Conservation (phyloP, 1,139 yeast genomes). For the Blastobotrys raffinosifermentans region DNA sequence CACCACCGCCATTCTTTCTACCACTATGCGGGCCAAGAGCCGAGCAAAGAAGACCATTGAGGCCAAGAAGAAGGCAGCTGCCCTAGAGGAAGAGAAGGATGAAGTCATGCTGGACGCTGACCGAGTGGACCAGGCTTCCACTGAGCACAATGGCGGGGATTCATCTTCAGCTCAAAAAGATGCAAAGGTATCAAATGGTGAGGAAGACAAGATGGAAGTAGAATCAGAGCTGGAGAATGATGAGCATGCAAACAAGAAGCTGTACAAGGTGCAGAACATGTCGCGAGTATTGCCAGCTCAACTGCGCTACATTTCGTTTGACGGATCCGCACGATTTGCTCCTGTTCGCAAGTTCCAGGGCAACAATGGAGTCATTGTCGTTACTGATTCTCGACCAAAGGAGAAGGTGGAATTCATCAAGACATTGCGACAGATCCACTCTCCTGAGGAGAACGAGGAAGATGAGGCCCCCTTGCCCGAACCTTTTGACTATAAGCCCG, state of each 20-base stretch:
- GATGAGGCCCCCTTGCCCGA: constrained; percentile 78
- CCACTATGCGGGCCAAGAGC: constrained; percentile 88
- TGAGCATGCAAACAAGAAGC: constrained; percentile 17
- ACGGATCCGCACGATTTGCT: constrained; percentile 66
- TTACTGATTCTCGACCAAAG: constrained; percentile 63
- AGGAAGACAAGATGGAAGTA: constrained; percentile 16
- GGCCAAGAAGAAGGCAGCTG: constrained; percentile 42
- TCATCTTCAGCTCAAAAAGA: neutral
- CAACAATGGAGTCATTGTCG: constrained; percentile 59
- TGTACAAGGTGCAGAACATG: constrained; percentile 65
- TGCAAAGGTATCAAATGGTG: constrained; percentile 1
- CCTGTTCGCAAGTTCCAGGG: constrained; percentile 83
- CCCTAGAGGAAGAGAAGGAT: constrained; percentile 38
- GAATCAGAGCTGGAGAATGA: constrained; percentile 16
- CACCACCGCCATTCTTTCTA: constrained; percentile 88
- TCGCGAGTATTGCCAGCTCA: constrained; percentile 92
- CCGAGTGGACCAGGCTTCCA: constrained; percentile 22
- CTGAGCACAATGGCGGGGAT: too few relatives aligned
- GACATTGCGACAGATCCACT: constrained; percentile 75
- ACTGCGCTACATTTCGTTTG: constrained; percentile 72
- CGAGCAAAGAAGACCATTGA: constrained; percentile 66
- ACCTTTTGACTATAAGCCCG: constrained; percentile 63
- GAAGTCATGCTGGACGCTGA: constrained; percentile 26
- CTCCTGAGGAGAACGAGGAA: constrained; percentile 39
- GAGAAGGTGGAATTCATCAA: constrained; percentile 65